Percentiles rank a stretch among this genome's conserved stretches.
Conservation (phyloP, 2,329 filamentous ascomycete genomes). For the Fusarium odoratissimum region DNA sequence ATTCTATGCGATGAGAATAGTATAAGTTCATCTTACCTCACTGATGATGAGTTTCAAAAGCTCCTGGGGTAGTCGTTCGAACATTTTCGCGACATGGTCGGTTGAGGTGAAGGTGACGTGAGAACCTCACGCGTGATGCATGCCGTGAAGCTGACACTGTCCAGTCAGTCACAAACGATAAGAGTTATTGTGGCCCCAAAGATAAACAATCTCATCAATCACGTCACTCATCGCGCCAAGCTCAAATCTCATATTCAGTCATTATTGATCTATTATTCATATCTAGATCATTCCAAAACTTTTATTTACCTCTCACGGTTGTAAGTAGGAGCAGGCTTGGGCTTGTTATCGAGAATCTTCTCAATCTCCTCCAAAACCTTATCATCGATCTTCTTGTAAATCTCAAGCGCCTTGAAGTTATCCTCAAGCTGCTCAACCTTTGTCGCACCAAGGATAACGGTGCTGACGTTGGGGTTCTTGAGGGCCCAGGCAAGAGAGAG, state of each 20-base stretch:
- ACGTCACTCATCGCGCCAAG: neutral
- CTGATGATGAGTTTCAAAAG: neutral
- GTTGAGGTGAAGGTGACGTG: neutral
- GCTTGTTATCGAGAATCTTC: constrained; percentile 40
- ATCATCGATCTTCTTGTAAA: constrained; percentile 38
- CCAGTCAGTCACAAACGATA: neutral
- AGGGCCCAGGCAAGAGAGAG: constrained; percentile 43
- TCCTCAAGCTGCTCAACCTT: constrained; percentile 44
- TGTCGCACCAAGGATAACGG: constrained; percentile 46
- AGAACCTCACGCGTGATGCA: neutral
- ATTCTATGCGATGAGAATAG: neutral
- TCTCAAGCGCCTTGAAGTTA: constrained; percentile 39
- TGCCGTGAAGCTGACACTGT: neutral
- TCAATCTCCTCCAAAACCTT: constrained; percentile 41
- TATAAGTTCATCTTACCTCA: neutral
- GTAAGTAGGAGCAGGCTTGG: constrained; percentile 17
- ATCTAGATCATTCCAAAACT: neutral
- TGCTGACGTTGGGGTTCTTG: constrained; percentile 47
- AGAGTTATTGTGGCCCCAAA: neutral
- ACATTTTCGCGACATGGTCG: neutral
- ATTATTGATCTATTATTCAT: constrained; percentile 1
- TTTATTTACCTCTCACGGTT: constrained; percentile 35
- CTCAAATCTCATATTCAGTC: neutral
- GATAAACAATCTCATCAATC: neutral
- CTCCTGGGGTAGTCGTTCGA: neutral